Evolutionary conservation across 306 rosid species (phyloP).

Genomic region (Ormosia emarginata): DNA sequence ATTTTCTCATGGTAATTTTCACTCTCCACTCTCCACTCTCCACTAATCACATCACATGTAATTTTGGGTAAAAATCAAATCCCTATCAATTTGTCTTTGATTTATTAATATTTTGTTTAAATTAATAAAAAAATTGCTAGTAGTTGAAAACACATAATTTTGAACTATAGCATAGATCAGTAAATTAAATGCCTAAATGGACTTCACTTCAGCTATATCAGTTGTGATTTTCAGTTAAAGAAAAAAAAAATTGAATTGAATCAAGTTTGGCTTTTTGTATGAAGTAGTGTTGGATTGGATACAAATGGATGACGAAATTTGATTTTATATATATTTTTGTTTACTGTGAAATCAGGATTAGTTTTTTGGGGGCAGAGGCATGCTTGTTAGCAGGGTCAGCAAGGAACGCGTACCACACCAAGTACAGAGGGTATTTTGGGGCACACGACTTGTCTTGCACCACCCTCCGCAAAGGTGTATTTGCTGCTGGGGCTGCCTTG

Average conservation of each 20-base stretch:
- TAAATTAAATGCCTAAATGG: not conserved
- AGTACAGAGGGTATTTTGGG: conserved; percentile 45
- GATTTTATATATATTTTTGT: not conserved
- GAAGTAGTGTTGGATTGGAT: not conserved
- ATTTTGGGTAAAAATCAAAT: not conserved
- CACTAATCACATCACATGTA: not conserved
- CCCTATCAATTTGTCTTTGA: not conserved
- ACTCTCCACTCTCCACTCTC: not conserved
- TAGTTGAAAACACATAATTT: not conserved
- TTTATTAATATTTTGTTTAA: not conserved
- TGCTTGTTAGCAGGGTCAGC: conserved; percentile 96
- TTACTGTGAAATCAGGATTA: conserved; percentile 47
- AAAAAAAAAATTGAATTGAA: not conserved
- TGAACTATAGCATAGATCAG: not conserved
- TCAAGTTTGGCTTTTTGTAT: not conserved
- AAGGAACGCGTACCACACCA: conserved; percentile 91
- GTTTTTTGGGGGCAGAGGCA: conserved; percentile 88
- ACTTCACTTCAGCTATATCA: no score
- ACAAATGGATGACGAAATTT: not conserved
- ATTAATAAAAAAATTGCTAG: not conserved
- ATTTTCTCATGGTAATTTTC: conserved; percentile 65
- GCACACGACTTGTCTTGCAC: conserved; percentile 54
- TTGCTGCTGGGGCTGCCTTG: conserved; percentile 89
- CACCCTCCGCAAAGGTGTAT: conserved; percentile 94
- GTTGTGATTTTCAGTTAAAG: not conserved